A percentile compares a stretch with the other conserved stretches of the same genome.
Conservation (phyloP, 1,284 basidiomycete species). For the Dichomitus squalens region DNA sequence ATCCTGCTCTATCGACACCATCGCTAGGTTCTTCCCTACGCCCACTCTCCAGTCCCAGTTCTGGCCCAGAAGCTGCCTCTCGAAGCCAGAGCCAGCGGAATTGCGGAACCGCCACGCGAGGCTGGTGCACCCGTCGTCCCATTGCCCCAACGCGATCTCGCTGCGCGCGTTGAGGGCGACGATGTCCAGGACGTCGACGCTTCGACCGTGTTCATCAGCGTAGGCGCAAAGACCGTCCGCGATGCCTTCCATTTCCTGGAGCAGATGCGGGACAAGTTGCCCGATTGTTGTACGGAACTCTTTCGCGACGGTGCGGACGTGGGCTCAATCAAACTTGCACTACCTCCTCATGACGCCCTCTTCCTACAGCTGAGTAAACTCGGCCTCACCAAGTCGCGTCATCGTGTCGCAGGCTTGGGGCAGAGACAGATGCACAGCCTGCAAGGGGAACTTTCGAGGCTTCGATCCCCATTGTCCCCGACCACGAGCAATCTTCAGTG, state of each 20-base stretch:
- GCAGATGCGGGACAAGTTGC: conserved; percentile 32
- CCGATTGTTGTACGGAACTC: conserved; percentile 30
- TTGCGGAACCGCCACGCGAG: conserved; percentile 32
- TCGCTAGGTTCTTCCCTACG: conserved; percentile 37
- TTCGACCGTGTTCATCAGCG: background rate
- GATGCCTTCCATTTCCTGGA: conserved; percentile 39
- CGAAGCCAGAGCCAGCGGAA: conserved; percentile 4
- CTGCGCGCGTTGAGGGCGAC: conserved; percentile 39
- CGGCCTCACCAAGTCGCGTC: too few relatives aligned
- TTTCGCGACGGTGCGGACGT: conserved; percentile 31
- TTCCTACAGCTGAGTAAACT: too few relatives aligned
- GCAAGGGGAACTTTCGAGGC: too few relatives aligned
- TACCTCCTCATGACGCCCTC: too few relatives aligned
- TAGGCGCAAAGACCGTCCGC: conserved; percentile 29
- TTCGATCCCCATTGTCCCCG: too few relatives aligned
- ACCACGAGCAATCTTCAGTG: too few relatives aligned
- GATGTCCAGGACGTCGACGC: conserved; percentile 34
- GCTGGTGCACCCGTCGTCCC: conserved; percentile 42
- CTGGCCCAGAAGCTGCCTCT: conserved; percentile 37
- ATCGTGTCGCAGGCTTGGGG: too few relatives aligned
- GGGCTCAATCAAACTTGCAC: conserved; percentile 37
- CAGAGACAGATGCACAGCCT: too few relatives aligned
- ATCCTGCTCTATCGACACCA: conserved; percentile 31
- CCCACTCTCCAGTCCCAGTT: conserved; percentile 43
- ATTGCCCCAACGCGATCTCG: conserved; percentile 40